Percentiles rank a stretch among this genome's conserved stretches.
phyloP scores from a whole-genome alignment of 177 flowering plant genomes.

The Vitis hybrid region DNA sequence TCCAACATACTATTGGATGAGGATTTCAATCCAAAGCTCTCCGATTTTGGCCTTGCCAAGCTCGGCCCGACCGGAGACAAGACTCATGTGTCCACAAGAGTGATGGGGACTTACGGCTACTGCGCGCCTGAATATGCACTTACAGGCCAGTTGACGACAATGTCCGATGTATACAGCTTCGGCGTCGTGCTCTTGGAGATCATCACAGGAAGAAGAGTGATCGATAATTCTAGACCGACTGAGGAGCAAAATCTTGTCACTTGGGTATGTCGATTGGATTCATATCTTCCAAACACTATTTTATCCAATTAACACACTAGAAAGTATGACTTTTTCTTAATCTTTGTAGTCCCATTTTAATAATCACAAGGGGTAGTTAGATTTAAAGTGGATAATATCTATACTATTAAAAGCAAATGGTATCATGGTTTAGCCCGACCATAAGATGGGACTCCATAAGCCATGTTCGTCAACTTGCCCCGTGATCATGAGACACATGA shows the following conservation, averaged over 20 bases:
- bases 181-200: conserved; percentile 2
- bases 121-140: background rate
- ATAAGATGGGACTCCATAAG: too few relatives aligned
- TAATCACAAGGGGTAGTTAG: too few relatives aligned
- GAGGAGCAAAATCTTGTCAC: conserved; percentile 21
- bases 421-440: too few relatives aligned
- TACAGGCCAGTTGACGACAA: background rate
- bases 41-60: conserved; percentile 5
- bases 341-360: too few relatives aligned
- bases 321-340: too few relatives aligned
- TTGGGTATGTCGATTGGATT: conserved; percentile 53
- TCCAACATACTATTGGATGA: conserved; percentile 1
- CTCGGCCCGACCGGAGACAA: background rate
- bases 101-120: conserved; percentile 8
- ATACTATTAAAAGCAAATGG: too few relatives aligned
- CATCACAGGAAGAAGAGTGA: background rate
- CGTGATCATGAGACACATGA: too few relatives aligned
- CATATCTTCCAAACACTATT: too few relatives aligned
- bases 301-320: too few relatives aligned
- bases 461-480: too few relatives aligned
- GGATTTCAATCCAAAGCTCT: conserved; percentile 1
- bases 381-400: too few relatives aligned
- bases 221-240: background rate
- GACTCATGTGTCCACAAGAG: background rate
- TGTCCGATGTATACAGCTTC: conserved; percentile 2